phyloP scores from a whole-genome alignment of 2,329 filamentous ascomycete genomes.

The Ophiostoma pallidulum region DNA sequence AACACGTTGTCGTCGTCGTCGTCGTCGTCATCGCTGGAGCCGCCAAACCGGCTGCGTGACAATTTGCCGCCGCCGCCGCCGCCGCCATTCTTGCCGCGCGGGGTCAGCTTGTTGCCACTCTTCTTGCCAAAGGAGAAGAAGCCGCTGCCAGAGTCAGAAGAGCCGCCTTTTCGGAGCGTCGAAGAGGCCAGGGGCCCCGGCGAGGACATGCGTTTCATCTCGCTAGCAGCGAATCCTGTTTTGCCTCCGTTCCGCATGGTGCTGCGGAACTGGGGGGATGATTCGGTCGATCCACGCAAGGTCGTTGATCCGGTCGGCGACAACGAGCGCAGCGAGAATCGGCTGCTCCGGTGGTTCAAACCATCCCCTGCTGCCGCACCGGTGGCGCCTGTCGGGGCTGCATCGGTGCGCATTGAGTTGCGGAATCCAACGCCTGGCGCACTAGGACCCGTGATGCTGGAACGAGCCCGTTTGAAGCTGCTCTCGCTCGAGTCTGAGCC shows the following conservation, averaged over 20 bases:
- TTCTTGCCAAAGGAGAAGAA: slow-evolving; percentile 36
- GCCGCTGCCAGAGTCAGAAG: slow-evolving; percentile 19
- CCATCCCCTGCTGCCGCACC: slow-evolving; percentile 18
- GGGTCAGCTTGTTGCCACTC: slow-evolving; percentile 23
- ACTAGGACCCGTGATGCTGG: not conserved
- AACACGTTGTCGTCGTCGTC: slow-evolving; percentile 22
- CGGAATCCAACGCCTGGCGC: slow-evolving; percentile 51
- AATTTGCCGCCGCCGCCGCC: slow-evolving; percentile 24
- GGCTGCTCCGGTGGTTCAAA: slow-evolving; percentile 20
- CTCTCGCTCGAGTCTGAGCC: slow-evolving; percentile 64
- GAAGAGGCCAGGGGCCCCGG: slow-evolving; percentile 3
- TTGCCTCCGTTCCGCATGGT: slow-evolving; percentile 36
- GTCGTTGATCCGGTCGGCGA: slow-evolving; percentile 54
- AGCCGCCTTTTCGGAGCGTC: slow-evolving; percentile 1
- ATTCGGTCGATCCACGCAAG: slow-evolving; percentile 35
- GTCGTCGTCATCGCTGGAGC: slow-evolving; percentile 54
- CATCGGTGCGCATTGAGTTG: slow-evolving; percentile 56
- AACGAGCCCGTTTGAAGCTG: slow-evolving; percentile 60
- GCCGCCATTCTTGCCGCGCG: slow-evolving; percentile 25
- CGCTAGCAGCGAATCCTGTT: not conserved
- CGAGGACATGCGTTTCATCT: slow-evolving; percentile 16
- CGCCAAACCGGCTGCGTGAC: slow-evolving; percentile 43
- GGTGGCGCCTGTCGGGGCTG: slow-evolving; percentile 18
- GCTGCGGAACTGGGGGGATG: slow-evolving; percentile 37
- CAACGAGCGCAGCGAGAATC: slow-evolving; percentile 60